These are phyloP conservation scores for Thermochaetoides dissita DNA, from an alignment of 2,329 filamentous ascomycete genomes.

Conservation along the genomic window DNA sequence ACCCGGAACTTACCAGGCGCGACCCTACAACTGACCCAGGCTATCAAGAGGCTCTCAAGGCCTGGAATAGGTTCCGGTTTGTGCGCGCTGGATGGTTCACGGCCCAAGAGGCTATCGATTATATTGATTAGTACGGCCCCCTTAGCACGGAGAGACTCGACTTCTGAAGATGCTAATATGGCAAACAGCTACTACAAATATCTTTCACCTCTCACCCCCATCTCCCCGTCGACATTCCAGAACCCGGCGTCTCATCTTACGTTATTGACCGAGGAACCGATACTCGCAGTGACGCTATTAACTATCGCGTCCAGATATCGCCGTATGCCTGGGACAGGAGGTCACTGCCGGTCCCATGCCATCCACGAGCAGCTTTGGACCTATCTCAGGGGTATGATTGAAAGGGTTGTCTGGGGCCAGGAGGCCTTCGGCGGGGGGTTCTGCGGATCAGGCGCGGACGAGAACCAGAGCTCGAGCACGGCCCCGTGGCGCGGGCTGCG, in stretches of 20 bases:
- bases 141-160: not conserved
- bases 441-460: slow-evolving; percentile 55
- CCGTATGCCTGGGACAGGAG: slow-evolving; percentile 63
- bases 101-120: slow-evolving; percentile 79
- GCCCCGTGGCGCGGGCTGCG: slow-evolving; percentile 56
- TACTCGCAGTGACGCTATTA: slow-evolving; percentile 79
- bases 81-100: slow-evolving; percentile 97
- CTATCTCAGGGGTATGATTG: slow-evolving; percentile 87
- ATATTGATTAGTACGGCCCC: slow-evolving; percentile 67
- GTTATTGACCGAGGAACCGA: slow-evolving; percentile 79
- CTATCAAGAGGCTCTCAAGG: slow-evolving; percentile 58
- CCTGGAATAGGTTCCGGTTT: slow-evolving; percentile 88
- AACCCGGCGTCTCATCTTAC: slow-evolving; percentile 66
- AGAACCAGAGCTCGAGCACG: slow-evolving; percentile 50
- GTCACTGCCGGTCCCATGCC: slow-evolving; percentile 69
- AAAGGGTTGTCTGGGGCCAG: slow-evolving; percentile 87
- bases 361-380: slow-evolving; percentile 95
- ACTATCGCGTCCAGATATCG: slow-evolving; percentile 84
- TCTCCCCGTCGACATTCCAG: slow-evolving; percentile 81
- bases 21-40: slow-evolving; percentile 35
- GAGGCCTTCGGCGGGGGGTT: slow-evolving; percentile 88
- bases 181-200: slow-evolving; percentile 69
- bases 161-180: not conserved
- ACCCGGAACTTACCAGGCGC: slow-evolving; percentile 31
- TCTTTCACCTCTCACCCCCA: slow-evolving; percentile 81